phyloP scores from a whole-genome alignment of 805 yeast genomes.

The Sporopachydermia lactativora region DNA sequence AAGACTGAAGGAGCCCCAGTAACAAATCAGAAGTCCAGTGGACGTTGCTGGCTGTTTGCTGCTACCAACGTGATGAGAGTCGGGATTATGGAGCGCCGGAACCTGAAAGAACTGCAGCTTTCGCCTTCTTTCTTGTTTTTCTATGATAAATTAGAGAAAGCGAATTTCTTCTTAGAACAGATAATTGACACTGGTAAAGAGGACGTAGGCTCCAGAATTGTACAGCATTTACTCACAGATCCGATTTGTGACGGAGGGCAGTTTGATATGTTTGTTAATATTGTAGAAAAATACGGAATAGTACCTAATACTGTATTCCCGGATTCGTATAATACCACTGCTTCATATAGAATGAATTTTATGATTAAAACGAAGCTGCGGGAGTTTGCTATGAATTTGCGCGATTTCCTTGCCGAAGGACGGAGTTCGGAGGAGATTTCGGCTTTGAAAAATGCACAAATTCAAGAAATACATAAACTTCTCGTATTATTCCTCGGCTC shows the following conservation, averaged over 20 bases:
- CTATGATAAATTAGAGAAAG: conserved; percentile 77
- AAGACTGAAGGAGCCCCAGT: conserved; percentile 46
- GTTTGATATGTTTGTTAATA: conserved; percentile 67
- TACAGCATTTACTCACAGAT: conserved; percentile 46
- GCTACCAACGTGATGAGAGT: conserved; percentile 61
- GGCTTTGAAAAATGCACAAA: conserved; percentile 30
- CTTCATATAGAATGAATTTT: conserved; percentile 38
- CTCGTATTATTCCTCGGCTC: conserved; percentile 59
- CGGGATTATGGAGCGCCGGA: conserved; percentile 44
- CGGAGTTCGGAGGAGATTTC: conserved; percentile 19
- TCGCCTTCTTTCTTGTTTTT: conserved; percentile 73
- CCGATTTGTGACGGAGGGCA: conserved; percentile 84
- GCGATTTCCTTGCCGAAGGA: conserved; percentile 32
- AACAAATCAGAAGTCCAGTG: conserved; percentile 61
- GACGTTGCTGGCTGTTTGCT: conserved; percentile 87
- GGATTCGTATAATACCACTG: conserved; percentile 45
- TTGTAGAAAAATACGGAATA: conserved; percentile 68
- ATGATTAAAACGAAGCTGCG: conserved; percentile 56
- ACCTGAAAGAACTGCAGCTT: conserved; percentile 54
- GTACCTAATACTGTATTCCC: conserved; percentile 67
- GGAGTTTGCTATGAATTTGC: conserved; percentile 60
- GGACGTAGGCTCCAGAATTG: conserved; percentile 54
- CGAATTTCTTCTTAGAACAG: conserved; percentile 68
- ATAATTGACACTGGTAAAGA: conserved; percentile 54
- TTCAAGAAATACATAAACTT: conserved; percentile 49